These are phyloP conservation scores for Globisporangium cederbergense DNA, from an alignment of 352 stramenopile genomes.

Conservation along the genomic window DNA sequence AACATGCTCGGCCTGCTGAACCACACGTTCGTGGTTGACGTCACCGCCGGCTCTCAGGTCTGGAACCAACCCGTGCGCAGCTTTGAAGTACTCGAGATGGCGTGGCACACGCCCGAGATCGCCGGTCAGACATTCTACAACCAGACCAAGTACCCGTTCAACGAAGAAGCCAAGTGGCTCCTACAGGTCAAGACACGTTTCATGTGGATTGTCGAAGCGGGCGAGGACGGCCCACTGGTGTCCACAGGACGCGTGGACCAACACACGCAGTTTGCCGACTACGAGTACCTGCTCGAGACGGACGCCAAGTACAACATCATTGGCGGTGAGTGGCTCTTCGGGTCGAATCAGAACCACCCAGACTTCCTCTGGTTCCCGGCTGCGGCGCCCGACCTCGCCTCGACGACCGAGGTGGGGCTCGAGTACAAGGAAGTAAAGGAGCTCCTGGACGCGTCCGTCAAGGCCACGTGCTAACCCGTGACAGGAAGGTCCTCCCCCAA, in stretches of 20 bases:
- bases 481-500: background rate
- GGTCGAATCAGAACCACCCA: slow-evolving; percentile 48
- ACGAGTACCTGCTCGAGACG: slow-evolving; percentile 70
- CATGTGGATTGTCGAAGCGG: slow-evolving; percentile 54
- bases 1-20: slow-evolving; percentile 56
- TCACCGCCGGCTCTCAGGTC: slow-evolving; percentile 48
- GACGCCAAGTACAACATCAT: slow-evolving; percentile 61
- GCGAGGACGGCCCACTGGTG: slow-evolving; percentile 48
- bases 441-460: slow-evolving; percentile 35
- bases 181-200: slow-evolving; percentile 55
- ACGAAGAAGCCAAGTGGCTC: slow-evolving; percentile 48
- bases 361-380: slow-evolving; percentile 76
- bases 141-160: slow-evolving; percentile 56
- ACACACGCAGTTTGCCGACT: slow-evolving; percentile 52
- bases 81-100: slow-evolving; percentile 45
- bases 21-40: slow-evolving; percentile 47
- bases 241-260: slow-evolving; percentile 38
- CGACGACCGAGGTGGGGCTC: slow-evolving; percentile 39
- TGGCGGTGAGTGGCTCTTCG: slow-evolving; percentile 62
- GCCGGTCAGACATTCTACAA: slow-evolving; percentile 47
- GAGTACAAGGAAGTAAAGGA: slow-evolving; percentile 47
- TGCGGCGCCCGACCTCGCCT: slow-evolving; percentile 30
- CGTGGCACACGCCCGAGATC: slow-evolving; percentile 33
- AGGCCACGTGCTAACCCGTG: slow-evolving; percentile 18
- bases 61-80: slow-evolving; percentile 57